Evolutionary conservation across 2,329 filamentous ascomycete species (phyloP).

Genomic region (Claviceps humidiphila): DNA sequence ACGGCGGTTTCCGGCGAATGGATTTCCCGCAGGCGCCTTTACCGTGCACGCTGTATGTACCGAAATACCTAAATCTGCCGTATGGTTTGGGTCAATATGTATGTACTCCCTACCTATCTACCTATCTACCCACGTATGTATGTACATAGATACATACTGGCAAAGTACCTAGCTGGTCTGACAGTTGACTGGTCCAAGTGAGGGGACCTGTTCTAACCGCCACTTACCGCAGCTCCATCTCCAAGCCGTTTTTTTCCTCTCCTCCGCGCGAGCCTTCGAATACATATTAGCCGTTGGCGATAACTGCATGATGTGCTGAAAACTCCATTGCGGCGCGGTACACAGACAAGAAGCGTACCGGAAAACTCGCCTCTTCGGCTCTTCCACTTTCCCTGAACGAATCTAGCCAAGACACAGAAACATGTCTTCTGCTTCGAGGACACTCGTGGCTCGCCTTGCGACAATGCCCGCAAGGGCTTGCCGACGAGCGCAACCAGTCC

Average conservation of each 20-base stretch:
- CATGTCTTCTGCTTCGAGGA: constrained; percentile 19
- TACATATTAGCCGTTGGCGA: not conserved
- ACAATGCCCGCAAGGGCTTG: constrained; percentile 18
- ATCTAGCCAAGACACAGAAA: constrained; percentile 6
- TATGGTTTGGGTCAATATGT: not conserved
- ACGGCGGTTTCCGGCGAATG: constrained; percentile 17
- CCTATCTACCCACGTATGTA: not conserved
- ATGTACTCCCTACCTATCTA: too few species aligned
- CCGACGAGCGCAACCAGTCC: constrained; percentile 16
- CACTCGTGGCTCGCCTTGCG: constrained; percentile 19
- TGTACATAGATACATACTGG: too few species aligned
- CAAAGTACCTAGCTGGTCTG: not conserved
- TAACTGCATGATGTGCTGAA: constrained; percentile 1
- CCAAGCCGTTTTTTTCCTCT: constrained; percentile 5
- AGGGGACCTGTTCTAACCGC: constrained; percentile 1
- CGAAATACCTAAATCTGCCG: not conserved
- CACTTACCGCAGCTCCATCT: constrained; percentile 10
- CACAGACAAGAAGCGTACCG: not conserved
- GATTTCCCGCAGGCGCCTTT: constrained; percentile 20
- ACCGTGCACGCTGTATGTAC: not conserved
- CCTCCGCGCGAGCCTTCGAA: not conserved
- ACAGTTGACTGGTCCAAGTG: not conserved
- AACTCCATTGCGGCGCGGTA: not conserved
- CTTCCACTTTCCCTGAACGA: not conserved
- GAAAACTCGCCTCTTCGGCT: not conserved